These are phyloP conservation scores for Euptelea pleiosperma DNA, from an alignment of 164 flowering plant species.

Conservation along the genomic window DNA sequence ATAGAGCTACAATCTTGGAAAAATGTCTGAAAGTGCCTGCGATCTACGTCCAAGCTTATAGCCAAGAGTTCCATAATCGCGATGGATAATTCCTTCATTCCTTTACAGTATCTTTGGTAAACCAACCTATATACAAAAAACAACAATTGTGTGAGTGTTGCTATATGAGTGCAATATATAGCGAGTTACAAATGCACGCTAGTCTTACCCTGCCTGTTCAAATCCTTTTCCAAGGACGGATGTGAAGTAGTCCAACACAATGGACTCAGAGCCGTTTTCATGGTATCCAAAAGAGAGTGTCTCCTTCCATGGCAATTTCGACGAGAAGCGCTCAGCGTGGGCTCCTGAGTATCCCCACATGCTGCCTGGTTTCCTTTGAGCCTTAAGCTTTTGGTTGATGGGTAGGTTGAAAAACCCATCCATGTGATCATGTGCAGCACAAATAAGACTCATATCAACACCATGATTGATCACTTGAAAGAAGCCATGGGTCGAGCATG, in stretches of 20 bases:
- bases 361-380: constrained; percentile 16
- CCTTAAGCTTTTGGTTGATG: constrained; percentile 14
- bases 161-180: neutral
- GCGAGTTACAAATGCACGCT: neutral
- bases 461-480: constrained; percentile 57
- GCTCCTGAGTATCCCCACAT: constrained; percentile 37
- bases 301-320: constrained; percentile 54
- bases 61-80: constrained; percentile 37
- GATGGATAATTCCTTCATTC: constrained; percentile 31
- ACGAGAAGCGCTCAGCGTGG: constrained; percentile 34
- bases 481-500: constrained; percentile 46
- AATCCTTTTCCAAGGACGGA: constrained; percentile 22
- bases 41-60: constrained; percentile 41
- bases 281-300: constrained; percentile 30
- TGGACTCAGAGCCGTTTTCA: neutral
- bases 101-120: constrained; percentile 42
- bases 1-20: constrained; percentile 17
- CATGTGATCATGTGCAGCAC: constrained; percentile 16
- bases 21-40: constrained; percentile 25
- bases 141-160: neutral
- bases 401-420: constrained; percentile 39
- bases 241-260: constrained; percentile 21
- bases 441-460: constrained; percentile 25
- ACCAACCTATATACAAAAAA: constrained; percentile 21
- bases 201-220: constrained; percentile 15